A percentile compares a stretch with the other conserved stretches of the same genome.
Evolutionary conservation across 306 rosid genomes (phyloP).

Genomic region (Begonia peltatifolia): DNA sequence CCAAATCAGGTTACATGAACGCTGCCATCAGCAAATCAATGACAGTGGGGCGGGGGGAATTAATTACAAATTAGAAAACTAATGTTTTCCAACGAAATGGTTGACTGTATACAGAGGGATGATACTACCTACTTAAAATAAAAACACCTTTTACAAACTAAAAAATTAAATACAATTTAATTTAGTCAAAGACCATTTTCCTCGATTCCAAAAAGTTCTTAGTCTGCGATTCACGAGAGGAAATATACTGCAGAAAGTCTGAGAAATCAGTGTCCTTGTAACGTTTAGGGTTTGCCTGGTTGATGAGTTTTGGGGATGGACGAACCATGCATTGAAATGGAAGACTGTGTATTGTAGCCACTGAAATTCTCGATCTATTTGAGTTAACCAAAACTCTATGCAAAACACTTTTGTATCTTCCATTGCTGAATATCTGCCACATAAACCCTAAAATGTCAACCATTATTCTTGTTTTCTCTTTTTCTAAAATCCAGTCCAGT

Average conservation of each 20-base stretch:
- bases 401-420: constrained; percentile 74
- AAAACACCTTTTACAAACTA: too few relatives aligned
- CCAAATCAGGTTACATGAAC: too few relatives aligned
- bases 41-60: too few relatives aligned
- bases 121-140: too few relatives aligned
- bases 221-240: constrained; percentile 6
- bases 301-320: constrained; percentile 37
- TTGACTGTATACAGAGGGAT: too few relatives aligned
- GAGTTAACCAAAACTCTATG: constrained; percentile 71
- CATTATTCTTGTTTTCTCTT: background rate
- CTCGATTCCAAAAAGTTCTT: constrained; percentile 17
- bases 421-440: constrained; percentile 79
- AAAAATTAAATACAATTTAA: too few relatives aligned
- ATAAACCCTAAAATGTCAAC: background rate
- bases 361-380: constrained; percentile 30
- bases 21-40: too few relatives aligned
- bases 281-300: constrained; percentile 13
- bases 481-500: too few relatives aligned
- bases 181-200: background rate
- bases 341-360: constrained; percentile 66
- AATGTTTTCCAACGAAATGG: too few relatives aligned
- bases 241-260: constrained; percentile 9
- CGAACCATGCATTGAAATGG: constrained; percentile 25
- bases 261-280: constrained; percentile 17
- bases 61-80: too few relatives aligned